Evolutionary conservation across 225 moss, liverwort and hornwort species (phyloP), one percentile per base, ranked within the genome.

Genomic region (Rhytidiadelphus loreus): DNA sequence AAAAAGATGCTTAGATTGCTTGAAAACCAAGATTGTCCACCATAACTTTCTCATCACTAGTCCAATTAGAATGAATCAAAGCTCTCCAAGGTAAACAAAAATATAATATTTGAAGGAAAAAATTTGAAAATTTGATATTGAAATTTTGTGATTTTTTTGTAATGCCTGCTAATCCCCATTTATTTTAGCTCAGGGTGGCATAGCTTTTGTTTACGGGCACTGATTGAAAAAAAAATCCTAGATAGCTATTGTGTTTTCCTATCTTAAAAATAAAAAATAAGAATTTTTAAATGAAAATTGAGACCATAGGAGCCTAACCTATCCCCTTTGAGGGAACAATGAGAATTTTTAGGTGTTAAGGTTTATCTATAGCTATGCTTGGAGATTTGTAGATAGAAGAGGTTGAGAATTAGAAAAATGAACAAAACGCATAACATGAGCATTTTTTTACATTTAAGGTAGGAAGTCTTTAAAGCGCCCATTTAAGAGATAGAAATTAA

Each of bases 291-390:
- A 11, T 66, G 5, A 66, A 66, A 37, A 23, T 69, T 69, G 24
- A 39, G 24, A 24, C 1, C 0, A 0, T 39, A 39, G 23, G 4
- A n/a, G n/a, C 7, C 4, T 39, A 23, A 7, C 1, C 0, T 0
- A 39, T 12, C 2, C 23, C 2, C 1, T 0, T 1, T 0, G 3
- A 7, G 3, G 12, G 4, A 2, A n/a, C 7, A 22, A 1, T 5
- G 1, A 7, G 13, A n/a, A 20, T 37, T 22, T 13, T 23, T 23
- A 23, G 4, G 14, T 1, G 3, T 41, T 26, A 16, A 29, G 1
- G 5, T 0, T 29, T 73, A 18, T 73, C 3, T 2, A 0, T 11
- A 30, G 7, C 0, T 46, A 48, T 12, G 0, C 30, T 17, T 46
- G 17, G 18, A 72, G 18, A 19, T 46, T 46, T 46, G 7, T 26